Percentiles rank a stretch among this genome's conserved stretches.
These are phyloP conservation scores for Coniochaeta hoffmannii DNA, from an alignment of 2,329 filamentous ascomycete genomes.

Conservation along the genomic window DNA sequence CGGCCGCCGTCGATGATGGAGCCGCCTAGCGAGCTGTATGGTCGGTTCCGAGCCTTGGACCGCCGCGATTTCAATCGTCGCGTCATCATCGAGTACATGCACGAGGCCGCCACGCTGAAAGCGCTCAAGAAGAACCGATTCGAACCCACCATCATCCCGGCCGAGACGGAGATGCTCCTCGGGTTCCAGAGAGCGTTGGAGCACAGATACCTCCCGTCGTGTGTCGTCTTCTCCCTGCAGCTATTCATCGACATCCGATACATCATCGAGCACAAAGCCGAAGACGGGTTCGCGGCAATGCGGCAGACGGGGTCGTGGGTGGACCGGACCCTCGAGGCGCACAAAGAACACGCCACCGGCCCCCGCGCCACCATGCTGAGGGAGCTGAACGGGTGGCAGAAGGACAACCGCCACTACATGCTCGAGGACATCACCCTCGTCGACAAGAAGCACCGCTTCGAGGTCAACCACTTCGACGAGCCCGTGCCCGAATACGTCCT, in stretches of 20 bases:
- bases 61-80: conserved; percentile 12
- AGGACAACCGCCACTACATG: conserved; percentile 11
- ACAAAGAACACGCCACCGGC: conserved; percentile 9
- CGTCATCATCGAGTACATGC: conserved; percentile 13
- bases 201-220: conserved; percentile 11
- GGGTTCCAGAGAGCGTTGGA: conserved; percentile 15
- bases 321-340: conserved; percentile 8
- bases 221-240: conserved; percentile 20
- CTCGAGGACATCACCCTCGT: conserved; percentile 13
- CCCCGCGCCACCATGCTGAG: background rate
- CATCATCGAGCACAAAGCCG: conserved; percentile 17
- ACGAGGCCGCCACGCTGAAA: conserved; percentile 18
- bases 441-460: conserved; percentile 11
- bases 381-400: conserved; percentile 6
- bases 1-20: conserved; percentile 8
- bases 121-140: conserved; percentile 16
- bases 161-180: conserved; percentile 20
- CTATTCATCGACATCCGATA: conserved; percentile 23
- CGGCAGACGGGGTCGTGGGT: conserved; percentile 11
- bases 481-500: conserved; percentile 12
- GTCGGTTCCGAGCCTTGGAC: conserved; percentile 7
- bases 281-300: conserved; percentile 12
- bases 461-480: conserved; percentile 7
- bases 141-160: conserved; percentile 11
- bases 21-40: conserved; percentile 18